phyloP scores from a whole-genome alignment of 1,284 basidiomycete species.

The Agroathelia rolfsii region DNA sequence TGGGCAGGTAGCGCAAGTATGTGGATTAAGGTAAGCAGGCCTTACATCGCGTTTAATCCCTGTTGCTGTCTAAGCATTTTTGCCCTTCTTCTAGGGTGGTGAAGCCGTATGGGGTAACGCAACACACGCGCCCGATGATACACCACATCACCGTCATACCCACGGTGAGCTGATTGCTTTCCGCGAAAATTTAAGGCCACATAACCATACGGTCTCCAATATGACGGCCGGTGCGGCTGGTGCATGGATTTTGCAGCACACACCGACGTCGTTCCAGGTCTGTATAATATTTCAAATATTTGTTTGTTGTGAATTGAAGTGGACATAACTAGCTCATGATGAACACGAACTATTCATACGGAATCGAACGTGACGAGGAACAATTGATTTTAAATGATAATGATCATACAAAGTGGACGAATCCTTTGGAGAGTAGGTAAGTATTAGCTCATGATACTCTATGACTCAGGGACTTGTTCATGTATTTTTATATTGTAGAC shows the following conservation, averaged over 20 bases:
- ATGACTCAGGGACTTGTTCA: background rate
- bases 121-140: conserved; percentile 72
- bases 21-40: conserved; percentile 81
- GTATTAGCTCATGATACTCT: conserved; percentile 11
- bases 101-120: conserved; percentile 84
- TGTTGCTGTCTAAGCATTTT: conserved; percentile 4
- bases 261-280: conserved; percentile 77
- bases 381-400: conserved; percentile 55
- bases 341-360: conserved; percentile 83
- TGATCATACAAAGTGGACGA: conserved; percentile 85
- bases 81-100: conserved; percentile 53
- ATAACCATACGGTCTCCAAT: no score
- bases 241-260: conserved; percentile 79
- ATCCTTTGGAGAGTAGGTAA: conserved; percentile 83
- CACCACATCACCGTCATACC: conserved; percentile 46
- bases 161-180: conserved; percentile 84
- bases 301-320: conserved; percentile 1
- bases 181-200: conserved; percentile 35
- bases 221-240: conserved; percentile 76
- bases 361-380: conserved; percentile 74
- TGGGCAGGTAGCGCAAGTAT: conserved; percentile 94
- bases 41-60: background rate
- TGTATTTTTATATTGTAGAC: conserved; percentile 31
- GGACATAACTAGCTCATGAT: conserved; percentile 51
- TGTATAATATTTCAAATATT: conserved; percentile 9